These are phyloP conservation scores for Tetracentron sinense DNA, from an alignment of 164 flowering plant species.

Conservation along the genomic window DNA sequence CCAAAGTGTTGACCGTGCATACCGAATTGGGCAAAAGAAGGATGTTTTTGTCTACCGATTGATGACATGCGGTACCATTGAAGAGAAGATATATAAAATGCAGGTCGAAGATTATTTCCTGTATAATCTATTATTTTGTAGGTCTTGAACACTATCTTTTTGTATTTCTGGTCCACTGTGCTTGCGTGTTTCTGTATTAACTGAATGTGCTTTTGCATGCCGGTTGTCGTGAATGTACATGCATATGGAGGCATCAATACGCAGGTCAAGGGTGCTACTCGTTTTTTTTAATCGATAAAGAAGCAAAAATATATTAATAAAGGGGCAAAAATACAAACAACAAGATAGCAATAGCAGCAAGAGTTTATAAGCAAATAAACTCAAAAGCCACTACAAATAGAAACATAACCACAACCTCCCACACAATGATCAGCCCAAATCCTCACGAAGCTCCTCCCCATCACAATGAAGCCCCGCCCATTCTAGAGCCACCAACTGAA, in stretches of 20 bases:
- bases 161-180: not conserved
- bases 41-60: conserved; percentile 96
- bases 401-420: too few relatives aligned
- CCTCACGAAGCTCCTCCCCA: too few relatives aligned
- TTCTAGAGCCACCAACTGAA: too few relatives aligned
- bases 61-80: conserved; percentile 97
- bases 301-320: too few relatives aligned
- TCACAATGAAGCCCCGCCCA: too few relatives aligned
- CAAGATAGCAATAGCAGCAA: too few relatives aligned
- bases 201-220: conserved; percentile 1
- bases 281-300: too few relatives aligned
- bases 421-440: too few relatives aligned
- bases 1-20: conserved; percentile 99
- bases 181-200: not conserved
- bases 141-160: not conserved
- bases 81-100: conserved; percentile 91
- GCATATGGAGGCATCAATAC: not conserved
- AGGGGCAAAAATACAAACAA: too few relatives aligned
- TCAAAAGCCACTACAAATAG: too few relatives aligned
- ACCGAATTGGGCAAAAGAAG: conserved; percentile 94
- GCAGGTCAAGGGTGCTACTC: not conserved
- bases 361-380: too few relatives aligned
- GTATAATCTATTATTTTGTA: not conserved
- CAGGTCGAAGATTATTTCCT: conserved; percentile 45
- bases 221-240: not conserved